Evolutionary conservation across 352 stramenopile genomes (phyloP).

Genomic region (Globisporangium echinulatum): DNA sequence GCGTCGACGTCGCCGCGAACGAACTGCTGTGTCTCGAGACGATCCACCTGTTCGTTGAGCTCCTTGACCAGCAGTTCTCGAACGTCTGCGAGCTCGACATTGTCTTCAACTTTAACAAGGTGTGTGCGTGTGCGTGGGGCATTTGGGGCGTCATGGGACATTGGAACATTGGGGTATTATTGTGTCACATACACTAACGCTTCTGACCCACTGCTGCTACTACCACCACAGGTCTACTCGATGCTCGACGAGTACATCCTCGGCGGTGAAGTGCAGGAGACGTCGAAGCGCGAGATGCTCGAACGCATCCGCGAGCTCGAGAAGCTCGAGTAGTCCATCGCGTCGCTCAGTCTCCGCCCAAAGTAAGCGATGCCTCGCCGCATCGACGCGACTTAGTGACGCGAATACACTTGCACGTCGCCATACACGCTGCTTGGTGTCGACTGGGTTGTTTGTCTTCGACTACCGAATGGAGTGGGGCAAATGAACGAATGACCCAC

Average conservation of each 20-base stretch:
- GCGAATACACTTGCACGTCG: too few relatives aligned
- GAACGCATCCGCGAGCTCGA: slow-evolving; percentile 89
- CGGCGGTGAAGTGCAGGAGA: slow-evolving; percentile 91
- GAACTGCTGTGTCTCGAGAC: slow-evolving; percentile 97
- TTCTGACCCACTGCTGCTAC: too few relatives aligned
- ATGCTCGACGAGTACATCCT: slow-evolving; percentile 95
- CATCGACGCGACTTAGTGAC: too few relatives aligned
- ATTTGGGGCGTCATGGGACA: too few relatives aligned
- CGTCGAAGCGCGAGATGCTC: slow-evolving; percentile 90
- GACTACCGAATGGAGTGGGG: too few relatives aligned
- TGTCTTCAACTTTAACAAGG: slow-evolving; percentile 95
- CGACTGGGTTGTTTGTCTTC: too few relatives aligned
- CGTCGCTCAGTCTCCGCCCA: too few relatives aligned
- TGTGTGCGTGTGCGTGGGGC: slow-evolving; percentile 3
- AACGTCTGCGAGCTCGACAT: slow-evolving; percentile 99
- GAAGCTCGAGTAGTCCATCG: slow-evolving; percentile 72
- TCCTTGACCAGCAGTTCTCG: slow-evolving; percentile 97
- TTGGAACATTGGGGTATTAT: background rate
- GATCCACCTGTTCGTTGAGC: slow-evolving; percentile 98
- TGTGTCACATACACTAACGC: background rate
- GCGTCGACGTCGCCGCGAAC: slow-evolving; percentile 95
- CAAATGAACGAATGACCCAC: too few relatives aligned
- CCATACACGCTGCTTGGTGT: too few relatives aligned
- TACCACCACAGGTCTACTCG: slow-evolving; percentile 68
- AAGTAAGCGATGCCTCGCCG: too few relatives aligned